Evolutionary conservation across 441 rosid genomes (phyloP).

Genomic region (Pelargonium citronellum): DNA sequence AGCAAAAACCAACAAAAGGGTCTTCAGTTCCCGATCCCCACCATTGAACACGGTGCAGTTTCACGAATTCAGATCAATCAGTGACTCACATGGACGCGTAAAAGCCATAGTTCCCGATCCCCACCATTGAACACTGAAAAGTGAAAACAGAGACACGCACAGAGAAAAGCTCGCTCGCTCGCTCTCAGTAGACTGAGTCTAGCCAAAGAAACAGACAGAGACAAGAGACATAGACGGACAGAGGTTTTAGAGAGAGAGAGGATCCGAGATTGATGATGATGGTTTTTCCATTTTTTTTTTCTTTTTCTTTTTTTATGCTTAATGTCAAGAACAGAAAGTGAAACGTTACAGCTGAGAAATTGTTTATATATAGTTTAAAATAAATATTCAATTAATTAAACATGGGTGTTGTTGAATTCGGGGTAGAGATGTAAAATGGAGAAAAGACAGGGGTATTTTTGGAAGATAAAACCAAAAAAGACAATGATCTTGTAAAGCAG

Average conservation of each 20-base stretch:
- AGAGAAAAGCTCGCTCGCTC: background rate
- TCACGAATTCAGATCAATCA: slow-evolving; percentile 9
- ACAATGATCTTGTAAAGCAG: too few relatives aligned
- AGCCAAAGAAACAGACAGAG: slow-evolving; percentile 4
- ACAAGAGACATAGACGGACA: background rate
- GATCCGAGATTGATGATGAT: slow-evolving; percentile 4
- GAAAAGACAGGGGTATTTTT: background rate
- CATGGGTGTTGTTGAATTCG: background rate
- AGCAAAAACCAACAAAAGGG: slow-evolving; percentile 1
- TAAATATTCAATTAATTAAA: background rate
- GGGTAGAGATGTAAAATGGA: background rate
- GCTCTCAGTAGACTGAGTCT: background rate
- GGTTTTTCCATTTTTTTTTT: background rate
- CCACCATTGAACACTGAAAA: too few relatives aligned
- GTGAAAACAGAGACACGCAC: background rate
- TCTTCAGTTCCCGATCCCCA: slow-evolving; percentile 6
- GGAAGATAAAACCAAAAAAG: background rate
- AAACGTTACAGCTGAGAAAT: background rate
- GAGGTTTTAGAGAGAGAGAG: slow-evolving; percentile 9
- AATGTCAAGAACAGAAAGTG: slow-evolving; percentile 8
- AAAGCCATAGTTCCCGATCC: slow-evolving; percentile 4
- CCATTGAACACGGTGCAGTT: background rate
- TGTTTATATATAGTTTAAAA: background rate
- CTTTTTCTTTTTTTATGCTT: background rate
- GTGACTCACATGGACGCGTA: background rate